Percentiles rank a stretch among this genome's conserved stretches.
These are phyloP conservation scores for Piloderma croceum DNA, from an alignment of 768 basidiomycete genomes.

Conservation along the genomic window DNA sequence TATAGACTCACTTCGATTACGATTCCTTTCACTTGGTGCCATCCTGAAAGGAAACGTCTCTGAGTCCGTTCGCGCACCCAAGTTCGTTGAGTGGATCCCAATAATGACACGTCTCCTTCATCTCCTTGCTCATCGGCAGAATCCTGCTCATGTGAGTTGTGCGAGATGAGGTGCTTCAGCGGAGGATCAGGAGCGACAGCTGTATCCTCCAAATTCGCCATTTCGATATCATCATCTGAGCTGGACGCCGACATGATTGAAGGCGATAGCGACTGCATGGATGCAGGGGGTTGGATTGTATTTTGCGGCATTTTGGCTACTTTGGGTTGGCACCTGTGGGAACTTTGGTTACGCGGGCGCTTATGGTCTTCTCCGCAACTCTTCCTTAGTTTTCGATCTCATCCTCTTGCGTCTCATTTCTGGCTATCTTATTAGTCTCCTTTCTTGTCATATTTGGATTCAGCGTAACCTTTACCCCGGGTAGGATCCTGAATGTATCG, in stretches of 20 bases:
- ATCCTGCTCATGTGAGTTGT: conserved; percentile 24
- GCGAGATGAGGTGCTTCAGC: conserved; percentile 7
- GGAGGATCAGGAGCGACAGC: conserved; percentile 17
- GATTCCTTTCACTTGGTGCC: conserved; percentile 56
- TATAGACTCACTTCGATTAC: conserved; percentile 58
- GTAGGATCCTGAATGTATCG: no score
- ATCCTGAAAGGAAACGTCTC: conserved; percentile 23
- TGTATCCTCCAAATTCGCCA: conserved; percentile 26
- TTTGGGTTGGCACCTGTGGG: no score
- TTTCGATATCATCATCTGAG: conserved; percentile 26
- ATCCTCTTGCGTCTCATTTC: no score
- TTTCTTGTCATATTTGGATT: no score
- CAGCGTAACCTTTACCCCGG: no score
- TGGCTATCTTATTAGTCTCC: no score
- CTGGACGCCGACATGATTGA: neutral
- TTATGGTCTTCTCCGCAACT: no score
- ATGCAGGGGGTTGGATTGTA: no score
- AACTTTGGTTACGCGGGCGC: no score
- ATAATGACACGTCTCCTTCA: conserved; percentile 41
- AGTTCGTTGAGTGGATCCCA: conserved; percentile 29
- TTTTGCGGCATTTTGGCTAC: no score
- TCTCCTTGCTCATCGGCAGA: conserved; percentile 31
- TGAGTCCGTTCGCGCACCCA: conserved; percentile 22
- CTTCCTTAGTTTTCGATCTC: no score
- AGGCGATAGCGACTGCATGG: no score